Percentiles rank a stretch among this genome's conserved stretches.
Evolutionary conservation across 192 early-diverging fungal species (phyloP).

Genomic region (Powellomyces hirtus): DNA sequence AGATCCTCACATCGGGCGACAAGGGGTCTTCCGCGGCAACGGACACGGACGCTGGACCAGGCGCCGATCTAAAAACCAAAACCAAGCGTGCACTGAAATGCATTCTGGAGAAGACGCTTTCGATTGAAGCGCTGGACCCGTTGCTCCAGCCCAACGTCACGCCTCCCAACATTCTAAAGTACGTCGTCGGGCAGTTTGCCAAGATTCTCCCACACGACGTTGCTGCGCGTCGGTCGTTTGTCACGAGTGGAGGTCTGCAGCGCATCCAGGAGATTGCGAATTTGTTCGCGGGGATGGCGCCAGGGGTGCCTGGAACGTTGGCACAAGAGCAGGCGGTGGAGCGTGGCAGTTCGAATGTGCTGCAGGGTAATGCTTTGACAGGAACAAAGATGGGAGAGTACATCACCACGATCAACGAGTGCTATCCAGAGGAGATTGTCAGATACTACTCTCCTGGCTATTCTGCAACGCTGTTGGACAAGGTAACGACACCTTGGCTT

Average conservation of each 20-base stretch:
- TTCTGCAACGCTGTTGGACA: conserved; percentile 50
- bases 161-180: conserved; percentile 55
- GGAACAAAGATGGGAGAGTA: conserved; percentile 59
- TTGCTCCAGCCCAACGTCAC: conserved; percentile 45
- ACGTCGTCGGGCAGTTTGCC: conserved; percentile 57
- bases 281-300: conserved; percentile 23
- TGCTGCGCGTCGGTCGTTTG: conserved; percentile 50
- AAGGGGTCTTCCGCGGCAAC: background rate
- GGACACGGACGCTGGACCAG: conserved; percentile 33
- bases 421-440: conserved; percentile 65
- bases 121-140: conserved; percentile 52
- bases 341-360: background rate
- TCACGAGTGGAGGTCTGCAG: conserved; percentile 51
- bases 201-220: conserved; percentile 62
- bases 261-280: conserved; percentile 56
- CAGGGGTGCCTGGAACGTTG: conserved; percentile 7
- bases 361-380: conserved; percentile 16
- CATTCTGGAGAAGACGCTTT: conserved; percentile 52
- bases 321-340: conserved; percentile 17
- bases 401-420: conserved; percentile 55
- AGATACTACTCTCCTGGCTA: conserved; percentile 62
- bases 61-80: conserved; percentile 51
- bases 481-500: conserved; percentile 35
- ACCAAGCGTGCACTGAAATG: conserved; percentile 56
- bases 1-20: conserved; percentile 36